Percentiles rank a stretch among this genome's conserved stretches.
These are phyloP conservation scores for Carex kokanica DNA, from an alignment of 176 grass and related monocot species.

Conservation along the genomic window DNA sequence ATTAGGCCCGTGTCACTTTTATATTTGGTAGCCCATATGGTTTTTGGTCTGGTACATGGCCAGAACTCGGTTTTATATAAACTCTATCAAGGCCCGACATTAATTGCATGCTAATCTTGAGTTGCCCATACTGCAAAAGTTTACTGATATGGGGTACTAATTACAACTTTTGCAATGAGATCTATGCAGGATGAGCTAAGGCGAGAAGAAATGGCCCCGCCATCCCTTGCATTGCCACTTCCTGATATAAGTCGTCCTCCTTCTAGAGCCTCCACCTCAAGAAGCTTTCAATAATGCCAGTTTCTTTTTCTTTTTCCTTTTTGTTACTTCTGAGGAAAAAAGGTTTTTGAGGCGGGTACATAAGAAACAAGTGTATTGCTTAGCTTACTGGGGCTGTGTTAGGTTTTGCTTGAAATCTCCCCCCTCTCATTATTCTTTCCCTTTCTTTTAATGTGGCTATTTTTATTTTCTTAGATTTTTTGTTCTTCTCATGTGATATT, in stretches of 20 bases:
- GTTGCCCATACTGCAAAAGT: neutral
- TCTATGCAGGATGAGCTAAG: constrained; percentile 67
- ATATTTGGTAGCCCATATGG: neutral
- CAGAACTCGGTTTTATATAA: neutral
- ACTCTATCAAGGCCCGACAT: neutral
- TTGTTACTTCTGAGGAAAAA: constrained; percentile 48
- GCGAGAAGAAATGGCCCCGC: constrained; percentile 46
- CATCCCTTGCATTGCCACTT: constrained; percentile 29
- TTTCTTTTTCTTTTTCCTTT: constrained; percentile 54
- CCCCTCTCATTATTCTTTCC: constrained; percentile 25
- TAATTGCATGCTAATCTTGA: neutral
- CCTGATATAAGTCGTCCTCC: constrained; percentile 54
- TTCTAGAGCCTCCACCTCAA: constrained; percentile 54
- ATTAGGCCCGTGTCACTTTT: neutral
- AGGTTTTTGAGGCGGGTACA: constrained; percentile 65
- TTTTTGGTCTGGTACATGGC: neutral
- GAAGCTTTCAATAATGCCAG: constrained; percentile 45
- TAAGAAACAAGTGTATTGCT: constrained; percentile 59
- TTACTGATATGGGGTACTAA: neutral
- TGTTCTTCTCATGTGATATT: constrained; percentile 89
- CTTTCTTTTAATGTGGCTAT: constrained; percentile 44
- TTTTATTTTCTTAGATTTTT: constrained; percentile 46
- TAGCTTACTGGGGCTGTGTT: constrained; percentile 49
- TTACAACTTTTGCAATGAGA: neutral
- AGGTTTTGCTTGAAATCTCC: constrained; percentile 52